phyloP scores from a whole-genome alignment of 331 rosid species.

The Acacia pycnantha region DNA sequence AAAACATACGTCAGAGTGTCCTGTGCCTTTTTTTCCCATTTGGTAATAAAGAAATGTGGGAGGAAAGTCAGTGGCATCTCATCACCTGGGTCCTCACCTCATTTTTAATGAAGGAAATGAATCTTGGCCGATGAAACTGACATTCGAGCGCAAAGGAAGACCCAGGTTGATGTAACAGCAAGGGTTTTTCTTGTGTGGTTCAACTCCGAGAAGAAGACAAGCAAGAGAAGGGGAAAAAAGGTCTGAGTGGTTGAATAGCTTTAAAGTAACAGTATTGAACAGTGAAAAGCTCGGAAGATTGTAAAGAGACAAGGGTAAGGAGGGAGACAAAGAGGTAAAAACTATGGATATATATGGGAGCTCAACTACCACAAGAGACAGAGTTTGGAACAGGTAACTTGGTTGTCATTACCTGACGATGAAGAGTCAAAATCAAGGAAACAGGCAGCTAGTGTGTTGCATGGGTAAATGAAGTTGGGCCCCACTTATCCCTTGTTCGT shows the following conservation, averaged over 20 bases:
- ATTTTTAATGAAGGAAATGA: constrained; percentile 23
- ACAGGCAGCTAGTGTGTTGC: neutral
- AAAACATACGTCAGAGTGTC: constrained; percentile 2
- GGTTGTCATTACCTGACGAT: constrained; percentile 21
- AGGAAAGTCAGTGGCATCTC: constrained; percentile 17
- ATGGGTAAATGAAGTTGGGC: constrained; percentile 30
- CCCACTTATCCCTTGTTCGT: constrained; percentile 31
- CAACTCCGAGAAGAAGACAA: neutral
- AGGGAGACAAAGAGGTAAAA: neutral
- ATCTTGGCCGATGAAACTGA: neutral
- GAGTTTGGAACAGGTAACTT: neutral
- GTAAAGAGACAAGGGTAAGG: neutral
- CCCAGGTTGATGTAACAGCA: neutral
- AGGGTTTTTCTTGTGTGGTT: neutral
- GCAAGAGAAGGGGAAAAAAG: neutral
- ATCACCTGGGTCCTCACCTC: constrained; percentile 8
- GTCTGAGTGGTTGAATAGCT: neutral
- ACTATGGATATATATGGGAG: neutral
- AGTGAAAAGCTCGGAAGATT: neutral
- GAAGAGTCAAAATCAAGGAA: constrained; percentile 17
- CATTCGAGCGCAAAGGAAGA: neutral
- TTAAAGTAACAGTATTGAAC: neutral
- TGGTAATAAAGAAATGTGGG: neutral
- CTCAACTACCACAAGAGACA: constrained; percentile 33
- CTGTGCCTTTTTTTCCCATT: neutral